Percentiles rank a stretch among this genome's conserved stretches.
phyloP scores from a whole-genome alignment of 208 protist species.

The Borovskyia barvae region DNA sequence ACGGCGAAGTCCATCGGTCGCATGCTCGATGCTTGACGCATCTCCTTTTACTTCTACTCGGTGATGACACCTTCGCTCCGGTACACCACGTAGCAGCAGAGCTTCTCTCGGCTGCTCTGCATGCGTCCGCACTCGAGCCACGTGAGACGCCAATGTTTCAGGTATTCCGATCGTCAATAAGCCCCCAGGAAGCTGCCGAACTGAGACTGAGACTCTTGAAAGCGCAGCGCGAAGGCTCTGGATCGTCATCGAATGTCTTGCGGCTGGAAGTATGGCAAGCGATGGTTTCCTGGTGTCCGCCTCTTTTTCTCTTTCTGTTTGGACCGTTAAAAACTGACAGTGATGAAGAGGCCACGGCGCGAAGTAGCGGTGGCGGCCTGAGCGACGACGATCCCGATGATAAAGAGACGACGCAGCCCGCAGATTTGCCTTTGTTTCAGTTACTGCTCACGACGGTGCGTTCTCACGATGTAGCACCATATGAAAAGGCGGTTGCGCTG shows the following conservation, averaged over 20 bases:
- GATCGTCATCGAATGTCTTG: slow-evolving; percentile 20
- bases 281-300: slow-evolving; percentile 25
- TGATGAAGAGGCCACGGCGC: background rate
- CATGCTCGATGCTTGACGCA: slow-evolving; percentile 12
- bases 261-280: slow-evolving; percentile 25
- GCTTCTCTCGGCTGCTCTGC: slow-evolving; percentile 20
- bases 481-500: slow-evolving; percentile 29
- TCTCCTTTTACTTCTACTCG: slow-evolving; percentile 12
- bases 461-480: slow-evolving; percentile 4
- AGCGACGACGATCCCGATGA: background rate
- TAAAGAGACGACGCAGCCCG: slow-evolving; percentile 3
- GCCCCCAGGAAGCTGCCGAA: background rate
- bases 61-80: background rate
- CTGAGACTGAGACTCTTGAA: slow-evolving; percentile 4
- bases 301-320: slow-evolving; percentile 21
- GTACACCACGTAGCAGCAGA: slow-evolving; percentile 15
- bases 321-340: slow-evolving; percentile 5
- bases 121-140: background rate
- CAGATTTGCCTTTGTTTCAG: slow-evolving; percentile 22
- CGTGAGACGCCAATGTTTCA: background rate
- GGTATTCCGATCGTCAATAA: slow-evolving; percentile 12
- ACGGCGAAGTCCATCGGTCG: background rate
- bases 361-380: background rate
- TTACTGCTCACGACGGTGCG: slow-evolving; percentile 16
- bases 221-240: slow-evolving; percentile 6